Evolutionary conservation across 2,329 filamentous ascomycete species (phyloP), one percentile per base, ranked within the genome.

Genomic region (Cordyceps fumosorosea): DNA sequence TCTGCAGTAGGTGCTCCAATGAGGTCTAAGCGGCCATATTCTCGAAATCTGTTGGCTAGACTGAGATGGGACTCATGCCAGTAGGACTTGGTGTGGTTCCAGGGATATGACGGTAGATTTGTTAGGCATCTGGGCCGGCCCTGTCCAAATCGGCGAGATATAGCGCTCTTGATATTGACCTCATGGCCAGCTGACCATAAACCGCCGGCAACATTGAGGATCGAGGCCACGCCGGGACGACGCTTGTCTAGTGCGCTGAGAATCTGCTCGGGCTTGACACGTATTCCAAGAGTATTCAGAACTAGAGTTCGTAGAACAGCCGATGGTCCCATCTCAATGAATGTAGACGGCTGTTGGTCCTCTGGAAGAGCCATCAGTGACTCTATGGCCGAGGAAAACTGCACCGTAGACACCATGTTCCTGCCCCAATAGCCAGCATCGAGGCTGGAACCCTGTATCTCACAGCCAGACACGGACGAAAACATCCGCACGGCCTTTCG

Each of bases 41-140:
- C 70, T 16, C 80, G 74, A 62, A 79, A 76, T 3, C 81, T 76
- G 53, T 76, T 76, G 12, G 76, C 73, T 16, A 70, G 67, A 22
- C 78, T 78, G 2, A 80, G 67, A 47, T 80, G 77, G 1, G 79
- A 79, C 63, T 85, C 82, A 63, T 81, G 76, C 82, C 82, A 84
- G 67, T 83, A 82, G 1, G 68, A 71, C 29, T 76, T 80, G 29
- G 72, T 69, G 63, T 84, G 82, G 34, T 84, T 82, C 81, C 82
- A 85, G 2, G 79, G 76, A 63, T 84, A 84, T 0, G 76, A 73
- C 2, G 83, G 82, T 37, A 85, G 68, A 62, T 79, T 76, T 1
- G 73, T 66, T 3, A 84, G 70, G 22, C 76, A 76, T 59, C 71
- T 72, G n/a, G 67, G 67, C 3, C 44, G 59, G 8, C 37, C n/a